Percentiles rank a stretch among this genome's conserved stretches.
phyloP scores from a whole-genome alignment of 2,329 filamentous ascomycete genomes.

The Polychaeton citri region DNA sequence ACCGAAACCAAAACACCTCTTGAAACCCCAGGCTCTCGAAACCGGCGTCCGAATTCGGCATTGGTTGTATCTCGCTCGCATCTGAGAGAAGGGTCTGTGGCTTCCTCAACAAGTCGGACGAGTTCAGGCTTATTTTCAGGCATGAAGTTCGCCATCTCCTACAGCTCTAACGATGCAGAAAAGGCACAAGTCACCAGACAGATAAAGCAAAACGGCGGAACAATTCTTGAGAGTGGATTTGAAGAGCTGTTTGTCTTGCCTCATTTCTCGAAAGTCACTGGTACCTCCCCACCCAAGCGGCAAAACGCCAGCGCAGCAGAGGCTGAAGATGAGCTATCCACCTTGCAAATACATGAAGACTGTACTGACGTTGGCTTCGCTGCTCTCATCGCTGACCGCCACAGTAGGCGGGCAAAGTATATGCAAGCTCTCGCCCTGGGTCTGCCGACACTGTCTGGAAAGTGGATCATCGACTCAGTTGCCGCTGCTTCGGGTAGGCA shows the following conservation, averaged over 20 bases:
- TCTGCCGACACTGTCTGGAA: slow-evolving; percentile 68
- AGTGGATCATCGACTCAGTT: slow-evolving; percentile 68
- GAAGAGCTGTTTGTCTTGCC: slow-evolving; percentile 58
- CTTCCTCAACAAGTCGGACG: slow-evolving; percentile 4
- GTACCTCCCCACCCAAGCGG: slow-evolving; percentile 8
- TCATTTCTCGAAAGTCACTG: slow-evolving; percentile 17
- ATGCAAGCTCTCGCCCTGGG: slow-evolving; percentile 88
- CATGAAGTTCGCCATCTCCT: slow-evolving; percentile 82
- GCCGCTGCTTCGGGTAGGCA: slow-evolving; percentile 3
- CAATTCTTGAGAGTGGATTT: slow-evolving; percentile 61
- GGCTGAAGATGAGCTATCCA: slow-evolving; percentile 4
- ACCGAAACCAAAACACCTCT: slow-evolving; percentile 18
- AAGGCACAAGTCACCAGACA: slow-evolving; percentile 45
- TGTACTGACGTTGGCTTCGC: slow-evolving; percentile 56
- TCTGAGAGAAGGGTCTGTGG: slow-evolving; percentile 14
- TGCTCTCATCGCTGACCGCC: slow-evolving; percentile 71
- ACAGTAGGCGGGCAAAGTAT: slow-evolving; percentile 81
- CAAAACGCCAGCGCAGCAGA: slow-evolving; percentile 2
- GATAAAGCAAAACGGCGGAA: slow-evolving; percentile 60
- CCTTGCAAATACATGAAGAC: slow-evolving; percentile 34
- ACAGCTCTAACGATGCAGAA: slow-evolving; percentile 43
- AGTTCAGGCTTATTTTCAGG: slow-evolving; percentile 49
- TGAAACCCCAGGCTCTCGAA: slow-evolving; percentile 36
- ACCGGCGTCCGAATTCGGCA: slow-evolving; percentile 22
- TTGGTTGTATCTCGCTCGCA: slow-evolving; percentile 4